Percentiles rank a stretch among this genome's conserved stretches.
Evolutionary conservation across 805 yeast genomes (phyloP).

Genomic region (Metschnikowia chrysomelidarum): DNA sequence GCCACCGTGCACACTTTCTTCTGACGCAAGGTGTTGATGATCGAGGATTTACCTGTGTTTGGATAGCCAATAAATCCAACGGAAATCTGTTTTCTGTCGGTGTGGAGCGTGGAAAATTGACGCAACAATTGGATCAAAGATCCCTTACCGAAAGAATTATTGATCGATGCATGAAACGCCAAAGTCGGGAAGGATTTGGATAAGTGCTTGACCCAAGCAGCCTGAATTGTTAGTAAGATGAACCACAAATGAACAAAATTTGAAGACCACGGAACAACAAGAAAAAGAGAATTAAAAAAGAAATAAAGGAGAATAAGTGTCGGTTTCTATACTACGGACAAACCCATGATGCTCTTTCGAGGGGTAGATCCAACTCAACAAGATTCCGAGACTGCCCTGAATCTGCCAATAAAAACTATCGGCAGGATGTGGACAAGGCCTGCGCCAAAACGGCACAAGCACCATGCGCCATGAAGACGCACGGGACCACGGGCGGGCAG

Average conservation of each 20-base stretch:
- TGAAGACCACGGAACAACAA: not conserved
- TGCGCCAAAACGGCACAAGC: slow-evolving; percentile 37
- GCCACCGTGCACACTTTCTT: slow-evolving; percentile 97
- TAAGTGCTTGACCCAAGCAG: slow-evolving; percentile 97
- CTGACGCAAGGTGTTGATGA: slow-evolving; percentile 87
- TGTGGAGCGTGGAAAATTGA: slow-evolving; percentile 87
- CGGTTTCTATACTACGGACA: slow-evolving; percentile 89
- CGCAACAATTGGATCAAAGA: slow-evolving; percentile 89
- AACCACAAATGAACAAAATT: not conserved
- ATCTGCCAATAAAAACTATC: slow-evolving; percentile 40
- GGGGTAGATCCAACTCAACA: slow-evolving; percentile 75
- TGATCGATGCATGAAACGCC: slow-evolving; percentile 97
- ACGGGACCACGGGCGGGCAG: slow-evolving; percentile 51
- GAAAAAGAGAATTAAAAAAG: slow-evolving; percentile 6
- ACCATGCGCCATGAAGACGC: slow-evolving; percentile 43
- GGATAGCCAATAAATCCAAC: slow-evolving; percentile 98
- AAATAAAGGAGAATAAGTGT: slow-evolving; percentile 42
- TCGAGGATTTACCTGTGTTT: slow-evolving; percentile 96
- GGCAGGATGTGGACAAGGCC: slow-evolving; percentile 31
- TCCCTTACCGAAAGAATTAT: slow-evolving; percentile 97
- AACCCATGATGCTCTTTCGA: slow-evolving; percentile 32
- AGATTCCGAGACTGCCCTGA: slow-evolving; percentile 57
- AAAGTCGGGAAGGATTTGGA: slow-evolving; percentile 91
- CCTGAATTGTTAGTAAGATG: slow-evolving; percentile 49
- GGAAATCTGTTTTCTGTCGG: slow-evolving; percentile 92